These are phyloP conservation scores for Puccinia polysora DNA, from an alignment of 1,284 basidiomycete genomes.

Conservation along the genomic window DNA sequence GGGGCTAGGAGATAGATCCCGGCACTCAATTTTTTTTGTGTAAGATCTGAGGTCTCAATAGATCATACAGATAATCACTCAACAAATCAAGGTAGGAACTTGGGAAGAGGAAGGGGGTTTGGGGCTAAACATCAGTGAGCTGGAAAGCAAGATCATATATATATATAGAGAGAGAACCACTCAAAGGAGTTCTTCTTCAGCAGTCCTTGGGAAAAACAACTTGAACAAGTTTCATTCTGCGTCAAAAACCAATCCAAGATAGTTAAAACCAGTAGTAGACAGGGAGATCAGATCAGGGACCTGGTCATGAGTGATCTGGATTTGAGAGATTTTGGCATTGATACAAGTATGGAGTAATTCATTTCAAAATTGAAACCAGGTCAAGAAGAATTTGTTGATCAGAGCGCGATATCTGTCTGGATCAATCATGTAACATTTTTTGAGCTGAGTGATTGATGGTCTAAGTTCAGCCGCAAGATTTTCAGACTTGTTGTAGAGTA, in stretches of 20 bases:
- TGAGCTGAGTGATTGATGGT: conserved; percentile 75
- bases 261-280: conserved; percentile 78
- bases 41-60: conserved; percentile 82
- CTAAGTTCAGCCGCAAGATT: conserved; percentile 66
- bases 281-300: conserved; percentile 77
- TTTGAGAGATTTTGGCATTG: conserved; percentile 70
- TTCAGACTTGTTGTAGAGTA: conserved; percentile 80
- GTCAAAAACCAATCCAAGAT: conserved; percentile 78
- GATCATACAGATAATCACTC: conserved; percentile 87
- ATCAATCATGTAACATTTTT: conserved; percentile 64
- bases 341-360: conserved; percentile 66
- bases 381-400: conserved; percentile 73
- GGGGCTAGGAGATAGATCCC: too few relatives aligned
- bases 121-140: conserved; percentile 7
- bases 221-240: conserved; percentile 80
- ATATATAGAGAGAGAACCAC: too few relatives aligned
- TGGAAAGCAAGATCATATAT: background rate
- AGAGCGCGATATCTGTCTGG: conserved; percentile 72
- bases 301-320: conserved; percentile 61
- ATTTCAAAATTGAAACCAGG: conserved; percentile 71
- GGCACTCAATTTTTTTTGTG: conserved; percentile 81
- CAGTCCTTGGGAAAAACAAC: conserved; percentile 71
- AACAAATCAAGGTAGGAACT: conserved; percentile 81
- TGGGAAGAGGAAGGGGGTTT: too few relatives aligned
- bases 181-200: conserved; percentile 76